These are phyloP conservation scores for Singerocomus rubriflavus DNA, from an alignment of 1,284 basidiomycete genomes.

Conservation along the genomic window DNA sequence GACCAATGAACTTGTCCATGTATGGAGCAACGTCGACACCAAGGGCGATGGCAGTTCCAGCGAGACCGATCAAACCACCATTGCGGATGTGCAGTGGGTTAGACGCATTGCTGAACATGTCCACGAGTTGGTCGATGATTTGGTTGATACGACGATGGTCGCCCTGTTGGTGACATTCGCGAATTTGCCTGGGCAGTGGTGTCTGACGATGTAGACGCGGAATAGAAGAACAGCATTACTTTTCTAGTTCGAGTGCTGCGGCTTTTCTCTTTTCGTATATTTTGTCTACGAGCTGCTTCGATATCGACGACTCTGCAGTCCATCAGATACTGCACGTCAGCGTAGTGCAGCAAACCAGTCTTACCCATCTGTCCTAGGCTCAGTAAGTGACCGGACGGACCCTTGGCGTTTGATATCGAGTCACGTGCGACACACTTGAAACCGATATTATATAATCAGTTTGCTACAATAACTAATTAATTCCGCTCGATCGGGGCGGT, in stretches of 20 bases:
- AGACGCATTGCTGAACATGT: slow-evolving; percentile 80
- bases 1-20: slow-evolving; percentile 89
- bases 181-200: slow-evolving; percentile 60
- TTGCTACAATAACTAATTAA: too few species aligned
- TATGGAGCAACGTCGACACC: slow-evolving; percentile 92
- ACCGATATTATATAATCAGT: too few species aligned
- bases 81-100: slow-evolving; percentile 89
- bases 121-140: slow-evolving; percentile 94
- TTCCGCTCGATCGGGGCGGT: too few species aligned
- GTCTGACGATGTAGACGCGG: slow-evolving; percentile 15
- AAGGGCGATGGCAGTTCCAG: slow-evolving; percentile 93
- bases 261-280: slow-evolving; percentile 96
- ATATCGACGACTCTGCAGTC: slow-evolving; percentile 54
- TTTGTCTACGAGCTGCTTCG: slow-evolving; percentile 80
- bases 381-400: background rate
- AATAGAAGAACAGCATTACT: slow-evolving; percentile 46
- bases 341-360: background rate
- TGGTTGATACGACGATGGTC: slow-evolving; percentile 80
- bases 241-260: slow-evolving; percentile 93
- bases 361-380: slow-evolving; percentile 17
- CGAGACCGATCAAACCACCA: slow-evolving; percentile 95
- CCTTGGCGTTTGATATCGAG: background rate
- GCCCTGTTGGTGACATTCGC: slow-evolving; percentile 79
- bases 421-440: slow-evolving; percentile 3
- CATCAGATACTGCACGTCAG: slow-evolving; percentile 3